Percentiles rank a stretch among this genome's conserved stretches.
phyloP scores from a whole-genome alignment of 2,329 filamentous ascomycete species.

The Phoma herbarum region DNA sequence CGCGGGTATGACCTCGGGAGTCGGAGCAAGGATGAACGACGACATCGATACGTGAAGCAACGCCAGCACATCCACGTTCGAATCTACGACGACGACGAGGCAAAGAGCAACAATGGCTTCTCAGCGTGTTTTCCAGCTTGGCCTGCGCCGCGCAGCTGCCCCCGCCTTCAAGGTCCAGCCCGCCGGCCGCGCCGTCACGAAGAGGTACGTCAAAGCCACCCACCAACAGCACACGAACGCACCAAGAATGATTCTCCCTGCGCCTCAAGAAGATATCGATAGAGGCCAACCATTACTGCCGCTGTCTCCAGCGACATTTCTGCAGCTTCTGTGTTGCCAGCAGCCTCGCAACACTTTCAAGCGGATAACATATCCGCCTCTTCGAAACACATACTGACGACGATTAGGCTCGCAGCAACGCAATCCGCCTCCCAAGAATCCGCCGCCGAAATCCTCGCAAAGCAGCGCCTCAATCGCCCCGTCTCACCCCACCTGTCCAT shows the following conservation, averaged over 20 bases:
- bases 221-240: not conserved
- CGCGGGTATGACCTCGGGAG: slow-evolving; percentile 35
- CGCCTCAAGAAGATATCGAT: not conserved
- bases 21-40: slow-evolving; percentile 39
- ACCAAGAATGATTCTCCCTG: not conserved
- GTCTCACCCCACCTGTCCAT: slow-evolving; percentile 85
- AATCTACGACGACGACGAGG: slow-evolving; percentile 31
- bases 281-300: not conserved
- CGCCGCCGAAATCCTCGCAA: slow-evolving; percentile 72
- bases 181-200: slow-evolving; percentile 55
- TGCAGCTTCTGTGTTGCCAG: not conserved
- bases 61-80: slow-evolving; percentile 29
- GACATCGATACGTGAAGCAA: slow-evolving; percentile 41
- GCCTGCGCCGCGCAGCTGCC: slow-evolving; percentile 52
- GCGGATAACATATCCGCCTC: slow-evolving; percentile 2
- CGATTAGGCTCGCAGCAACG: slow-evolving; percentile 60
- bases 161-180: slow-evolving; percentile 54
- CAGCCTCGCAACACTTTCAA: not conserved
- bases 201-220: slow-evolving; percentile 54
- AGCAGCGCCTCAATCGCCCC: slow-evolving; percentile 83
- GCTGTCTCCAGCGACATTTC: not conserved
- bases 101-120: slow-evolving; percentile 48
- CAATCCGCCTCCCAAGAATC: slow-evolving; percentile 65
- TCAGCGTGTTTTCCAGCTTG: slow-evolving; percentile 57
- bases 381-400: slow-evolving; percentile 19